A percentile compares a stretch with the other conserved stretches of the same genome.
phyloP scores from a whole-genome alignment of 1,284 basidiomycete species.

The Coriolopsis trogii region DNA sequence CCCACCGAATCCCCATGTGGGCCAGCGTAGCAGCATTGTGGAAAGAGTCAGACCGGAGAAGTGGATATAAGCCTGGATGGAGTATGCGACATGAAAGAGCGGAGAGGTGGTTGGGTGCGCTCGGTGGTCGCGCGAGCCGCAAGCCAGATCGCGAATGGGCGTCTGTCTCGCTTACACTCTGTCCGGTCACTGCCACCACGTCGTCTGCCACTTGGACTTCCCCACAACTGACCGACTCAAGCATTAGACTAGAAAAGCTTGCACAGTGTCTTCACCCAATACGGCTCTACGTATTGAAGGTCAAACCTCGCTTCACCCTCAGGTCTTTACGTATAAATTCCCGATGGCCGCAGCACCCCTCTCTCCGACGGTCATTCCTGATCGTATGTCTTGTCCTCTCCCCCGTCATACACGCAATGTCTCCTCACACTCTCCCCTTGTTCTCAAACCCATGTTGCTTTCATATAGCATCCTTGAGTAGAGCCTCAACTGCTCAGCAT shows the following conservation, averaged over 20 bases:
- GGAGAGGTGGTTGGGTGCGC: too few species aligned
- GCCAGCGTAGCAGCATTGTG: too few species aligned
- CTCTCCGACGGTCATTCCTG: slow-evolving; percentile 2
- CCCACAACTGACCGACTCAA: background rate
- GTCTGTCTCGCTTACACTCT: background rate
- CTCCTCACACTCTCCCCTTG: slow-evolving; percentile 13
- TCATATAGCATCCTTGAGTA: slow-evolving; percentile 30
- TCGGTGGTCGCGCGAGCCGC: too few species aligned
- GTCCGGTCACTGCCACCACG: too few species aligned
- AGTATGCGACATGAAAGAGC: too few species aligned
- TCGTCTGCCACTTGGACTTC: background rate
- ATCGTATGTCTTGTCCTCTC: background rate
- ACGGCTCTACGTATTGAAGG: background rate
- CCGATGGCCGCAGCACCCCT: background rate
- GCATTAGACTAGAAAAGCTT: too few species aligned
- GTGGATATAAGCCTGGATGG: too few species aligned
- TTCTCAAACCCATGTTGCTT: background rate
- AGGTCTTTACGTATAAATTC: background rate
- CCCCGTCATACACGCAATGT: slow-evolving; percentile 13
- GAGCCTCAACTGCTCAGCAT: slow-evolving; percentile 17
- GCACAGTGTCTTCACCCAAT: background rate
- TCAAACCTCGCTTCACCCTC: too few species aligned
- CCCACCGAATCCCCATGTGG: too few species aligned
- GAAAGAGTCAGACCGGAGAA: too few species aligned
- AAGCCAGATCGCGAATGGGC: background rate